phyloP scores from a whole-genome alignment of 805 yeast species.

The Schwanniomyces pseudopolymorphus region DNA sequence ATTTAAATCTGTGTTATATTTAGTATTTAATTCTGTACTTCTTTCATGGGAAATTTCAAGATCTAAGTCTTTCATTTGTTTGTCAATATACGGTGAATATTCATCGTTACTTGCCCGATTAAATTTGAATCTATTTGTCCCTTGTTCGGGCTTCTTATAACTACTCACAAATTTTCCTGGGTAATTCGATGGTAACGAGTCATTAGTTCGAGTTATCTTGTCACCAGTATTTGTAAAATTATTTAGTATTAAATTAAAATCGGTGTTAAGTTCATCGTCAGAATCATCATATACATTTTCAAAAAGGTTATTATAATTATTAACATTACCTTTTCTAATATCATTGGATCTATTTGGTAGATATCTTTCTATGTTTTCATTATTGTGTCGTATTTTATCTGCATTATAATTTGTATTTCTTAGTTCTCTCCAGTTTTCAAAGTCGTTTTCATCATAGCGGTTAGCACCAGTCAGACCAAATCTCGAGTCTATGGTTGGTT shows the following conservation, averaged over 20 bases:
- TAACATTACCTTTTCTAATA: not conserved
- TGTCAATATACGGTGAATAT: slow-evolving; percentile 1
- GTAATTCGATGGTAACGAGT: slow-evolving; percentile 16
- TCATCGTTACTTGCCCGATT: not conserved
- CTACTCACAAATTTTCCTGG: slow-evolving; percentile 17
- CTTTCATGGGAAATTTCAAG: slow-evolving; percentile 9
- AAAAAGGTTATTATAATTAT: slow-evolving; percentile 3
- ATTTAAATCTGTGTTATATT: slow-evolving; percentile 9
- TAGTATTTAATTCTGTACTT: slow-evolving; percentile 7
- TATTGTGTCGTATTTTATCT: not conserved
- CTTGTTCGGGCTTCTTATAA: not conserved
- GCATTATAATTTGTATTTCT: not conserved
- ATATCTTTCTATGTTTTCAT: not conserved
- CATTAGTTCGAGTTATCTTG: slow-evolving; percentile 4
- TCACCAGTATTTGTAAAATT: slow-evolving; percentile 4
- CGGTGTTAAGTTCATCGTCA: slow-evolving; percentile 9
- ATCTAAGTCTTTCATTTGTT: slow-evolving; percentile 6
- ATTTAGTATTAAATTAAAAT: slow-evolving; percentile 6
- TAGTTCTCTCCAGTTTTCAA: not conserved
- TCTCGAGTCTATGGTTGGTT: slow-evolving; percentile 7
- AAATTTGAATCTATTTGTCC: not conserved
- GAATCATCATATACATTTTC: slow-evolving; percentile 7
- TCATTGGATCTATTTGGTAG: not conserved
- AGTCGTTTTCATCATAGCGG: not conserved
- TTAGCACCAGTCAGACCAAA: not conserved